Evolutionary conservation across 192 early-diverging fungal genomes (phyloP).

Genomic region (Spizellomyces sp.): DNA sequence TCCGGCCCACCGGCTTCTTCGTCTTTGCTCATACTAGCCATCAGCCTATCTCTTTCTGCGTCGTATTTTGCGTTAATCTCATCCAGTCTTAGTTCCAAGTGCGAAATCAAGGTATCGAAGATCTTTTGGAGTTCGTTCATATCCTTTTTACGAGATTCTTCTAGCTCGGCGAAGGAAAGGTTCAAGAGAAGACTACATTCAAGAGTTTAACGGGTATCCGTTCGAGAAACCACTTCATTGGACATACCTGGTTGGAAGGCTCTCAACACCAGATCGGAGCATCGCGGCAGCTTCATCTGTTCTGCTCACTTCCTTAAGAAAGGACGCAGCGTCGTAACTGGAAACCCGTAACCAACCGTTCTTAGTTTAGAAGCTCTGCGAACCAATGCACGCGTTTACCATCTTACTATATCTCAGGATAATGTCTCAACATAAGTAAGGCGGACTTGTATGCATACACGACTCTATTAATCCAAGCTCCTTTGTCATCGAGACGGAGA

Average conservation of each 20-base stretch:
- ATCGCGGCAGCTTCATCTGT: slow-evolving; percentile 62
- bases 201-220: not conserved
- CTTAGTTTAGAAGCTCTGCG: no score
- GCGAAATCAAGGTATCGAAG: slow-evolving; percentile 45
- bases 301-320: slow-evolving; percentile 36
- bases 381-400: not conserved
- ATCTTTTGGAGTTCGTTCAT: slow-evolving; percentile 30
- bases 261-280: slow-evolving; percentile 69
- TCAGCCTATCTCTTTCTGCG: slow-evolving; percentile 37
- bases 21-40: slow-evolving; percentile 27
- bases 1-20: slow-evolving; percentile 15
- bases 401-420: slow-evolving; percentile 85
- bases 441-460: slow-evolving; percentile 86
- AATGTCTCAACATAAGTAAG: slow-evolving; percentile 79
- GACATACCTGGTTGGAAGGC: slow-evolving; percentile 67
- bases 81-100: slow-evolving; percentile 34
- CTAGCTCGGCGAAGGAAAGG: slow-evolving; percentile 51
- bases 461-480: slow-evolving; percentile 65
- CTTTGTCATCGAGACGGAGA: slow-evolving; percentile 70
- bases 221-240: slow-evolving; percentile 47
- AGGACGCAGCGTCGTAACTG: slow-evolving; percentile 36
- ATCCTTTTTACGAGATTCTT: slow-evolving; percentile 47
- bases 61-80: slow-evolving; percentile 47
- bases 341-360: not conserved
- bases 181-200: slow-evolving; percentile 46